These are phyloP conservation scores for Botryotinia globosa DNA, from an alignment of 2,329 filamentous ascomycete genomes.

Conservation along the genomic window DNA sequence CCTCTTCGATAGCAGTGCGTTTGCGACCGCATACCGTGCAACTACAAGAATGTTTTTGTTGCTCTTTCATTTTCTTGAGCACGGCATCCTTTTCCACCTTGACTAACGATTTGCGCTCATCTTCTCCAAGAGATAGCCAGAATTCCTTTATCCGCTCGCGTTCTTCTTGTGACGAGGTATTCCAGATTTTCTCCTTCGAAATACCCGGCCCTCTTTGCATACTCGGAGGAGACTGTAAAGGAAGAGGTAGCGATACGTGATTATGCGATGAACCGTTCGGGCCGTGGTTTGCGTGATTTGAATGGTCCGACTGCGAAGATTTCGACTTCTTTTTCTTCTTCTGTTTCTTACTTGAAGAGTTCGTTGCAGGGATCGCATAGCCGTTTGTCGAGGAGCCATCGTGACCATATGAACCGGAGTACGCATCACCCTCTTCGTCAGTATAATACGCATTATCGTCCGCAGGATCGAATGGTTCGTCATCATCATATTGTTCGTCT, in stretches of 20 bases:
- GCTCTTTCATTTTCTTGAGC: conserved; percentile 98
- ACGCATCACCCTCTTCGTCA: conserved; percentile 48
- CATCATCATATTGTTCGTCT: conserved; percentile 32
- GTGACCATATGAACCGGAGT: conserved; percentile 38
- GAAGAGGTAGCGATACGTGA: conserved; percentile 37
- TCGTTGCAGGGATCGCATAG: conserved; percentile 32
- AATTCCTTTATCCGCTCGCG: conserved; percentile 97
- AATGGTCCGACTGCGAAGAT: conserved; percentile 27
- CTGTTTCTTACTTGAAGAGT: conserved; percentile 38
- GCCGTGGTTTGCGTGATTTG: conserved; percentile 26
- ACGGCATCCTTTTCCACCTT: conserved; percentile 99
- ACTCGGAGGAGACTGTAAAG: conserved; percentile 41
- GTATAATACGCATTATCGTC: conserved; percentile 56
- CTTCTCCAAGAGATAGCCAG: conserved; percentile 91
- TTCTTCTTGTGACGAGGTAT: conserved; percentile 90
- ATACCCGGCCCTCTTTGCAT: conserved; percentile 41
- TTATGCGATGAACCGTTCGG: conserved; percentile 35
- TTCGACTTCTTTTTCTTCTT: conserved; percentile 44
- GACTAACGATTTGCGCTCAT: conserved; percentile 90
- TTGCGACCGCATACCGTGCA: conserved; percentile 97
- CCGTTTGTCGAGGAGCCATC: conserved; percentile 37
- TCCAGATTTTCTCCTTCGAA: conserved; percentile 85
- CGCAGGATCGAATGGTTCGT: conserved; percentile 44
- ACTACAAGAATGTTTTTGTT: conserved; percentile 98
- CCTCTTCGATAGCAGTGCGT: conserved; percentile 94